These are phyloP conservation scores for Candida endomychidarum DNA, from an alignment of 805 yeast species.

Conservation along the genomic window DNA sequence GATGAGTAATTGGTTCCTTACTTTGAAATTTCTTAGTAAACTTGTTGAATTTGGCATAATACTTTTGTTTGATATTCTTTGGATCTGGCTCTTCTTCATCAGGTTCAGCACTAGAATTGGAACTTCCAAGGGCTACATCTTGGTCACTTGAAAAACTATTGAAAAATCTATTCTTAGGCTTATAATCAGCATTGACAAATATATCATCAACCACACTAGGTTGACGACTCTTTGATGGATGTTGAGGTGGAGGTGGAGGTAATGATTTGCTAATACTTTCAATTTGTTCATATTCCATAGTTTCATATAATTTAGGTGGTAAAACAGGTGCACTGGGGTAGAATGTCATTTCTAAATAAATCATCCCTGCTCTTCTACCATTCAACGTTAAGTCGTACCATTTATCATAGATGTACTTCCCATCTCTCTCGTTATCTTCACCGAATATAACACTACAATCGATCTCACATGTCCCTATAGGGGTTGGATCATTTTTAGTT, in stretches of 20 bases:
- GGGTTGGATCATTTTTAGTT: constrained; percentile 79
- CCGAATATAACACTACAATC: constrained; percentile 73
- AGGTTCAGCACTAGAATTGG: constrained; percentile 13
- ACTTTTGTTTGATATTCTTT: constrained; percentile 20
- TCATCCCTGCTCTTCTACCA: constrained; percentile 79
- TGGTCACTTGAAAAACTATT: constrained; percentile 5
- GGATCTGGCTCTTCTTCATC: constrained; percentile 11
- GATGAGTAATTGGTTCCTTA: constrained; percentile 32
- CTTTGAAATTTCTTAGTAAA: constrained; percentile 32
- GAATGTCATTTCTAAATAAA: constrained; percentile 89
- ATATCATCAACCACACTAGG: constrained; percentile 25
- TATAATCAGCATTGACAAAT: constrained; percentile 17
- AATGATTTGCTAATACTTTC: constrained; percentile 7
- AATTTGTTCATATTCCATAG: constrained; percentile 8
- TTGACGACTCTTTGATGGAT: constrained; percentile 13
- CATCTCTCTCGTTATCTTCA: constrained; percentile 49
- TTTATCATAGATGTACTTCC: constrained; percentile 72
- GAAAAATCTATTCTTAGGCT: constrained; percentile 13
- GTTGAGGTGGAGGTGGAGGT: constrained; percentile 17
- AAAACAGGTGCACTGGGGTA: constrained; percentile 58
- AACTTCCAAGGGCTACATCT: constrained; percentile 7
- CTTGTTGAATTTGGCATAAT: constrained; percentile 29
- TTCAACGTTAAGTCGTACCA: constrained; percentile 77
- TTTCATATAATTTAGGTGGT: constrained; percentile 35
- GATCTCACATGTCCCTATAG: constrained; percentile 79